Conservation (phyloP, 768 basidiomycete genomes). For the Xerocomellus intermedius region DNA sequence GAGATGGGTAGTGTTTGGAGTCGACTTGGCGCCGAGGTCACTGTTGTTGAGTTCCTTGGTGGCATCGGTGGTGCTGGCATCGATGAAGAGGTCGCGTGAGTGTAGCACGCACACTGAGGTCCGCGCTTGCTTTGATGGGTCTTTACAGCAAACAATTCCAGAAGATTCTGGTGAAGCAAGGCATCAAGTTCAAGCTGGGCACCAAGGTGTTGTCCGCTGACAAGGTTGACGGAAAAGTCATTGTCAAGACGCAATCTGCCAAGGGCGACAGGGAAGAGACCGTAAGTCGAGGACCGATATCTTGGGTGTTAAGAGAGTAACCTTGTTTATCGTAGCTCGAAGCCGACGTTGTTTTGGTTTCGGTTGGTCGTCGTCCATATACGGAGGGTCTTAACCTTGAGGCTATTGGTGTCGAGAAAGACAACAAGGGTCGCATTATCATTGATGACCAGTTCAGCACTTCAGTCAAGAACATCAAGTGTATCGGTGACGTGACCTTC, state of each 20-base stretch:
- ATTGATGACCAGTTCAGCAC: conserved; percentile 75
- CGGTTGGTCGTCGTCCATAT: conserved; percentile 92
- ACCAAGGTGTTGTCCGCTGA: conserved; percentile 62
- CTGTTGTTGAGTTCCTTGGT: conserved; percentile 93
- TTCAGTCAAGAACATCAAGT: conserved; percentile 83
- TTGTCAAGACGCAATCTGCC: conserved; percentile 82
- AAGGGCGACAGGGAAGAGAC: conserved; percentile 93
- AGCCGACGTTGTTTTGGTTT: conserved; percentile 92
- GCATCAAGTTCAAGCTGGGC: conserved; percentile 84
- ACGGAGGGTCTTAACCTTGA: conserved; percentile 87
- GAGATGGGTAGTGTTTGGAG: conserved; percentile 99
- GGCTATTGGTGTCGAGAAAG: conserved; percentile 86
- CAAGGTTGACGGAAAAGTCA: conserved; percentile 83
- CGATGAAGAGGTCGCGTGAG: conserved; percentile 91
- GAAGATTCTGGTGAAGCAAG: conserved; percentile 85
- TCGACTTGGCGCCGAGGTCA: conserved; percentile 92
- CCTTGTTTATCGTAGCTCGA: conserved; percentile 54
- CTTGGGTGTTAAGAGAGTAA: background rate
- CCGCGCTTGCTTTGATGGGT: background rate
- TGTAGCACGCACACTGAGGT: conserved; percentile 17
- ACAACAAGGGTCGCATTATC: conserved; percentile 73
- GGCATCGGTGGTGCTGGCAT: conserved; percentile 92
- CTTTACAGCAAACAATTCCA: conserved; percentile 86
- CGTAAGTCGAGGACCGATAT: conserved; percentile 39
- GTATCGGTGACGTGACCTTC: conserved; percentile 98